These are phyloP conservation scores for Nemania serpens DNA, from an alignment of 2,329 filamentous ascomycete species.

Conservation along the genomic window DNA sequence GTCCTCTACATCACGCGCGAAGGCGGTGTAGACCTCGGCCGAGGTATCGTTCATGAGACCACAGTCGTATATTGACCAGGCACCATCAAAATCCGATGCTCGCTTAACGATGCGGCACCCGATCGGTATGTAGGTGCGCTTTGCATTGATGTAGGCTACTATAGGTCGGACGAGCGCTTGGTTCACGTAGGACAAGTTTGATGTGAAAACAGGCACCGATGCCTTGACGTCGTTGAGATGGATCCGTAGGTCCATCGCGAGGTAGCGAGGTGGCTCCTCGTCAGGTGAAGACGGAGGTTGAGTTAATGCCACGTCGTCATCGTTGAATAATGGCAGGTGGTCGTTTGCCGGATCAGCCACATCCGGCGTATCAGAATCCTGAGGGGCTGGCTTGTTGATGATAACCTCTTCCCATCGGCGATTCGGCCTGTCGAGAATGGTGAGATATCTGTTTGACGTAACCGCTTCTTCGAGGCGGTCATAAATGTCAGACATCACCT, in stretches of 20 bases:
- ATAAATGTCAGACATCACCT: conserved; percentile 97
- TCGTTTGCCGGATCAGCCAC: conserved; percentile 21
- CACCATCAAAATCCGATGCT: conserved; percentile 86
- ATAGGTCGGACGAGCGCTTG: conserved; percentile 94
- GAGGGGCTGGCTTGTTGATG: conserved; percentile 29
- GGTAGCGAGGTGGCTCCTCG: conserved; percentile 72
- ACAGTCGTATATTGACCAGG: conserved; percentile 93
- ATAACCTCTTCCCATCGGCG: conserved; percentile 36
- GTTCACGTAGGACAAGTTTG: conserved; percentile 92
- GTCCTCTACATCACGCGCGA: conserved; percentile 87
- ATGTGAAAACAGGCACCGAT: conserved; percentile 88
- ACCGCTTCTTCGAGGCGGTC: conserved; percentile 94
- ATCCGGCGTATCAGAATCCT: conserved; percentile 23
- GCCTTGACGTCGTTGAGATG: conserved; percentile 95
- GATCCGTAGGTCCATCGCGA: conserved; percentile 93
- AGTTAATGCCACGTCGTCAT: conserved; percentile 6
- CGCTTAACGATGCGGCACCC: conserved; percentile 93
- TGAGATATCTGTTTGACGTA: conserved; percentile 71
- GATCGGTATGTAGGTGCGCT: conserved; percentile 93
- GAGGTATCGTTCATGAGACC: conserved; percentile 92
- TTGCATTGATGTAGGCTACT: conserved; percentile 96
- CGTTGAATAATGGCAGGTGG: conserved; percentile 7
- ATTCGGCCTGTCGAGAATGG: conserved; percentile 58
- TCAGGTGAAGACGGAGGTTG: conserved; percentile 16
- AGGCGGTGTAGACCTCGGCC: conserved; percentile 92